Evolutionary conservation across 192 early-diverging fungal genomes (phyloP), one percentile per base, ranked within the genome.

Genomic region (Funneliformis geosporum): DNA sequence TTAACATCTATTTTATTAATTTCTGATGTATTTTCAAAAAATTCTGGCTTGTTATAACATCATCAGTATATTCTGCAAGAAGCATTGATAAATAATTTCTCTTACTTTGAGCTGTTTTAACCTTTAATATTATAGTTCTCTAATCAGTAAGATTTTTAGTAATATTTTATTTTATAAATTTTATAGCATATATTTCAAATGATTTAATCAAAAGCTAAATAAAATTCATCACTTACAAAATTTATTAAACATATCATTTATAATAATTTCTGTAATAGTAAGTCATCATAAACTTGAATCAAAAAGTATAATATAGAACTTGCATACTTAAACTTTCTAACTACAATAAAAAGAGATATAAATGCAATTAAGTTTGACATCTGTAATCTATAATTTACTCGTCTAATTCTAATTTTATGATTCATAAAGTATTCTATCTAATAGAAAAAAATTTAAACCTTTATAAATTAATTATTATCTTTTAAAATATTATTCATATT

Each of bases 1-100:
- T 73, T 59, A 59, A 55, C 25, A 12, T 27, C 50, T 3, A 59
- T 25, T 73, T 59, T 0, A 50, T 11, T 46, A 50, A 73, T n/a
- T 73, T 73, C 27, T 25, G 72, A 47, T 0, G 33, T 2, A 73
- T 25, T 16, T 55, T 73, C 9, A 7, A 73, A 73, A 2, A 73
- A 73, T 73, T 50, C 33, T 73, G 72, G n/a, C 25, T 59, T 55
- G 33, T 25, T 73, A 73, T 43, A 73, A 73, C 21, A 73, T 23
- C n/a, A 46, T 50, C 71, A 73, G 28, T 47, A 9, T 73, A 73
- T 73, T 43, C 8, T 43, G 71, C 47, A 47, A 73, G 71, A 43
- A 73, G 40, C 28, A 73, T 73, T 46, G n/a, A 73, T 25, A 73
- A 43, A 47, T 0, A n/a, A 46, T 73, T 2, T 18, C 25, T 73